A percentile compares a stretch with the other conserved stretches of the same genome.
These are phyloP conservation scores for Proteromonas lacertae DNA, from an alignment of 352 stramenopile species.

Conservation along the genomic window DNA sequence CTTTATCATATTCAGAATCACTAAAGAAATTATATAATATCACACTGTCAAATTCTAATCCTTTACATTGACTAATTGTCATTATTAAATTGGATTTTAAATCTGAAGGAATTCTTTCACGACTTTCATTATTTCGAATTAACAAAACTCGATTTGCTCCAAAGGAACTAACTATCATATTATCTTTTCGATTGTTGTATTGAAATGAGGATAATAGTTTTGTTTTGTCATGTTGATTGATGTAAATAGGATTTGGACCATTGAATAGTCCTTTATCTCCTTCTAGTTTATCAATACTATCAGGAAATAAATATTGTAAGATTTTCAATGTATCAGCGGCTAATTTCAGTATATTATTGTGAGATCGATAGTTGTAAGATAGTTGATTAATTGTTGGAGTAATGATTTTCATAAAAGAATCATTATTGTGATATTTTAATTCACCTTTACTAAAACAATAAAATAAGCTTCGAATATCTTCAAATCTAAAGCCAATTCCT, in stretches of 20 bases:
- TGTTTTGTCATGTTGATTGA: conserved; percentile 10
- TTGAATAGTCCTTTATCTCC: conserved; percentile 13
- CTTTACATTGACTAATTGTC: no score
- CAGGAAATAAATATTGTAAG: conserved; percentile 12
- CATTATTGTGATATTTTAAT: not conserved
- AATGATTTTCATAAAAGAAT: no score
- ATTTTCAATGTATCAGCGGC: conserved; percentile 9
- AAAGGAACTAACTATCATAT: no score
- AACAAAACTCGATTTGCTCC: no score
- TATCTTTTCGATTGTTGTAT: no score
- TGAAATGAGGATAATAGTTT: no score
- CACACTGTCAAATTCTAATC: no score
- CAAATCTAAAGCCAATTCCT: conserved; percentile 17
- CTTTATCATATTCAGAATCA: no score
- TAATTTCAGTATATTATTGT: conserved; percentile 11
- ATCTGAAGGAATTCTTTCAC: no score
- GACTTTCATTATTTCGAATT: no score
- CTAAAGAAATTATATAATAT: no score
- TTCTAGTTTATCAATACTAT: conserved; percentile 10
- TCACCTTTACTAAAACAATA: not conserved
- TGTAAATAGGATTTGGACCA: conserved; percentile 11
- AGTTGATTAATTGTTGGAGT: not conserved
- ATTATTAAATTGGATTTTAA: no score
- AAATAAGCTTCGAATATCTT: conserved; percentile 14
- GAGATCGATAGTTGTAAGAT: conserved; percentile 12